Percentiles rank a stretch among this genome's conserved stretches.
These are phyloP conservation scores for Gaeumannomyces tritici DNA, from an alignment of 2,329 filamentous ascomycete genomes.

Conservation along the genomic window DNA sequence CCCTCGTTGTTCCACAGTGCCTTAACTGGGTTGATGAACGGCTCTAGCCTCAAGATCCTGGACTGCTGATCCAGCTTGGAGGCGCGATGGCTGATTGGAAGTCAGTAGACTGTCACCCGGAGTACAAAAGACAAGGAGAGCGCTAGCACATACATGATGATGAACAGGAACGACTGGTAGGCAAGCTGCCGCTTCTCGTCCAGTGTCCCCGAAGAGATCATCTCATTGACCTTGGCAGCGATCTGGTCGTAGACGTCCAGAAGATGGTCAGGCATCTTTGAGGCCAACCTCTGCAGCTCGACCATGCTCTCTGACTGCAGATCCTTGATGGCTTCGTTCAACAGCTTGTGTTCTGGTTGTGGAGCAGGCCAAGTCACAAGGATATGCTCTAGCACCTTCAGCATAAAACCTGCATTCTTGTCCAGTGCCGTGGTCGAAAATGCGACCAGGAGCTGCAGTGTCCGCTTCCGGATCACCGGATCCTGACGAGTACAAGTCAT, in stretches of 20 bases:
- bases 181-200: constrained; percentile 81
- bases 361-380: constrained; percentile 72
- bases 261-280: constrained; percentile 86
- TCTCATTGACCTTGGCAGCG: constrained; percentile 71
- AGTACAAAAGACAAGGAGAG: neutral
- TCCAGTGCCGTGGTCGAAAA: constrained; percentile 75
- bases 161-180: constrained; percentile 84
- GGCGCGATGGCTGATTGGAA: constrained; percentile 59
- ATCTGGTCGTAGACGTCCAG: constrained; percentile 81
- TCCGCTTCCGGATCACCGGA: constrained; percentile 71
- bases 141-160: constrained; percentile 57
- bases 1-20: constrained; percentile 67
- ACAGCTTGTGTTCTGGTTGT: constrained; percentile 59
- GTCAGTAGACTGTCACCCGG: constrained; percentile 4
- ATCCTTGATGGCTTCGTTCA: constrained; percentile 83
- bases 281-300: constrained; percentile 80
- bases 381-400: constrained; percentile 86
- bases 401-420: constrained; percentile 69
- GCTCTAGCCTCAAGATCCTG: constrained; percentile 61
- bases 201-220: constrained; percentile 60
- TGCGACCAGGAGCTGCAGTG: constrained; percentile 73
- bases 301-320: constrained; percentile 76
- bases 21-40: constrained; percentile 76
- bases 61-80: constrained; percentile 61
- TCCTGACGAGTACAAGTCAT: constrained; percentile 39